Evolutionary conservation across 2,329 filamentous ascomycete species (phyloP).

Genomic region (Aaosphaeria arxii): DNA sequence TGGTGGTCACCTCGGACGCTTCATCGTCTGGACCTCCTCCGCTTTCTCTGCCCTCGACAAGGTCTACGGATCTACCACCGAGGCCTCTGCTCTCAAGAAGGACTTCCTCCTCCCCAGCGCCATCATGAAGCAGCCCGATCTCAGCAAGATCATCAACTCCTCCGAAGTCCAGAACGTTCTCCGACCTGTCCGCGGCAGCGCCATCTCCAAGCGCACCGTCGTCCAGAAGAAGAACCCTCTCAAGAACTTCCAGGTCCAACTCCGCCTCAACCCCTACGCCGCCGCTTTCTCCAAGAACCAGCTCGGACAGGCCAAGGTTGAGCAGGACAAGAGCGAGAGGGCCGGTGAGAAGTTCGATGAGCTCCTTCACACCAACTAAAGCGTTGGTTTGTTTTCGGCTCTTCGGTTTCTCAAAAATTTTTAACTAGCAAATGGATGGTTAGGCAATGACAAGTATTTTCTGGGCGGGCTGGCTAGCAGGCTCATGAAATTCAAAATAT

Average conservation of each 20-base stretch:
- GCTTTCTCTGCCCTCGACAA: slow-evolving; percentile 95
- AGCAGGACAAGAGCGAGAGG: slow-evolving; percentile 59
- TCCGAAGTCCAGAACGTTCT: slow-evolving; percentile 97
- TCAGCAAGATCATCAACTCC: slow-evolving; percentile 98
- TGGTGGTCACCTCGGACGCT: slow-evolving; percentile 97
- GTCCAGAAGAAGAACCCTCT: slow-evolving; percentile 99
- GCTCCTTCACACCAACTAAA: slow-evolving; percentile 49
- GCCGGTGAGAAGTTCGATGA: slow-evolving; percentile 52
- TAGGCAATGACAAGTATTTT: no score
- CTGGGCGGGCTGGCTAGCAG: not conserved
- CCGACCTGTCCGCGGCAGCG: slow-evolving; percentile 83
- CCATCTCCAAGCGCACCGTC: slow-evolving; percentile 81
- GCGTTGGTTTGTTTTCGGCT: slow-evolving; percentile 12
- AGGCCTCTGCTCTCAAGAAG: slow-evolving; percentile 91
- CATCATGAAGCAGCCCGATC: slow-evolving; percentile 89
- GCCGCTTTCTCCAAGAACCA: slow-evolving; percentile 84
- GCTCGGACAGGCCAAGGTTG: slow-evolving; percentile 68
- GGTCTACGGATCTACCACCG: slow-evolving; percentile 92
- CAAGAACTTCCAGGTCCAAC: slow-evolving; percentile 96
- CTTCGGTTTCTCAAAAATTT: slow-evolving; percentile 6
- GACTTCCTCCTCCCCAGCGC: slow-evolving; percentile 96
- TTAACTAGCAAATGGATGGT: not conserved
- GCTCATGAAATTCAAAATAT: no score
- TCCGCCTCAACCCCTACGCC: slow-evolving; percentile 98
- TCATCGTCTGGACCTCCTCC: slow-evolving; percentile 97